Conservation (phyloP, 2,329 filamentous ascomycete species). For the Thelonectria discophora region DNA sequence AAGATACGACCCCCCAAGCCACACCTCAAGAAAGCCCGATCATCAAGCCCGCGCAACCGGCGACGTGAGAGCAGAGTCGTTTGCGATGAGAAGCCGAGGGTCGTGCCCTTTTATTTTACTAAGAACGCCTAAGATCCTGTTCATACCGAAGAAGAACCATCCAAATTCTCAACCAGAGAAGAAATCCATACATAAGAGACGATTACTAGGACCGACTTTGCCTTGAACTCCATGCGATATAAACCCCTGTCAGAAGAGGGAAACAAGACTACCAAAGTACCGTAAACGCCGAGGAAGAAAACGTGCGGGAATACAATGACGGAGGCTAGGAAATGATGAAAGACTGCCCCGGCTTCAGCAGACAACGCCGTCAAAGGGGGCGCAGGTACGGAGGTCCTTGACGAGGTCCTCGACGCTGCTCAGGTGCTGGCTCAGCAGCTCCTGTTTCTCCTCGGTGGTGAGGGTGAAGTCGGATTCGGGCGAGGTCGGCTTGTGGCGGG, state of each 20-base stretch:
- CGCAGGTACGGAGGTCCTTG: conserved; percentile 81
- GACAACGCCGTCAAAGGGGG: conserved; percentile 74
- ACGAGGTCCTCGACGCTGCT: conserved; percentile 87
- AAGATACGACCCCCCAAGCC: conserved; percentile 29
- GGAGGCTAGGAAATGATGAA: background rate
- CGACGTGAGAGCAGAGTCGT: conserved; percentile 18
- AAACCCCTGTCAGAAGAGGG: conserved; percentile 19
- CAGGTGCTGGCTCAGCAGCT: conserved; percentile 77
- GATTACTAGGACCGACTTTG: conserved; percentile 34
- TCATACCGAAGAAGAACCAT: conserved; percentile 38
- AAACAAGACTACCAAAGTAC: conserved; percentile 22
- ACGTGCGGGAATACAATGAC: conserved; percentile 8
- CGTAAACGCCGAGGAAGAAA: conserved; percentile 29
- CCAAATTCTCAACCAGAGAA: conserved; percentile 31
- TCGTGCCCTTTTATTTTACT: conserved; percentile 38
- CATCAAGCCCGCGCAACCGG: conserved; percentile 18
- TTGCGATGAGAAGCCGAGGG: conserved; percentile 17
- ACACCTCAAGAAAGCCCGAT: conserved; percentile 35
- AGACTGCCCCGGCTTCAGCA: conserved; percentile 45
- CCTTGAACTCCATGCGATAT: conserved; percentile 39
- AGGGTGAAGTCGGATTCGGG: conserved; percentile 55
- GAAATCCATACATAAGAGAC: conserved; percentile 33
- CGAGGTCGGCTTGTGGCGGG: conserved; percentile 47
- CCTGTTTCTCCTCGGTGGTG: conserved; percentile 83
- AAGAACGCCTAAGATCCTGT: conserved; percentile 42